These are phyloP conservation scores for Sutorius eximius DNA, from an alignment of 1,284 basidiomycete species.

Conservation along the genomic window DNA sequence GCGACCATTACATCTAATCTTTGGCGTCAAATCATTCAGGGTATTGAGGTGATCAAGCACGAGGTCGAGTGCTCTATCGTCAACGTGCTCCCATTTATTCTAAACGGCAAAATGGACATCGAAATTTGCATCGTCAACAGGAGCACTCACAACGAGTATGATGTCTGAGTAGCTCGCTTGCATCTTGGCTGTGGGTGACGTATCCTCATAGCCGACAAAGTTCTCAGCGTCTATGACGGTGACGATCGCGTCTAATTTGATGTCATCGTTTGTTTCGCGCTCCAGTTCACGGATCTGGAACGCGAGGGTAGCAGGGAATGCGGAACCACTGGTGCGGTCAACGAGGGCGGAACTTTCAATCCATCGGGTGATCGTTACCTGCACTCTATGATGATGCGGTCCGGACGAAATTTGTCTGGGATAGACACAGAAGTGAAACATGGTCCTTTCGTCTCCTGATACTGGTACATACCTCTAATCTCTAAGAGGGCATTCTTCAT, in stretches of 20 bases:
- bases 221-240: constrained; percentile 91
- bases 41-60: constrained; percentile 87
- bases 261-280: constrained; percentile 67
- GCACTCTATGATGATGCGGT: constrained; percentile 91
- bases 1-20: constrained; percentile 67
- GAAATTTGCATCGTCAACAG: background rate
- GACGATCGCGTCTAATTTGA: constrained; percentile 85
- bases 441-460: background rate
- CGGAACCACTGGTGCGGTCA: constrained; percentile 63
- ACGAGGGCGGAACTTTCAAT: background rate
- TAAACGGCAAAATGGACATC: constrained; percentile 31
- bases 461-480: constrained; percentile 62
- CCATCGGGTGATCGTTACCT: constrained; percentile 56
- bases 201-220: constrained; percentile 88
- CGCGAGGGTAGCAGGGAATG: constrained; percentile 87
- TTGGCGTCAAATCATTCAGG: constrained; percentile 85
- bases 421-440: background rate
- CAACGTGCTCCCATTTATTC: constrained; percentile 87
- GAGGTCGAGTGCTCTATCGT: constrained; percentile 74
- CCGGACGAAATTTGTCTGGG: constrained; percentile 75
- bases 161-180: constrained; percentile 93
- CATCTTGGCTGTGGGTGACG: constrained; percentile 84
- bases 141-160: constrained; percentile 70
- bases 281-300: constrained; percentile 90
- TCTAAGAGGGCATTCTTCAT: constrained; percentile 88